Evolutionary conservation across 441 rosid genomes (phyloP), one percentile per base, ranked within the genome.

Genomic region (Biscutella auriculata): DNA sequence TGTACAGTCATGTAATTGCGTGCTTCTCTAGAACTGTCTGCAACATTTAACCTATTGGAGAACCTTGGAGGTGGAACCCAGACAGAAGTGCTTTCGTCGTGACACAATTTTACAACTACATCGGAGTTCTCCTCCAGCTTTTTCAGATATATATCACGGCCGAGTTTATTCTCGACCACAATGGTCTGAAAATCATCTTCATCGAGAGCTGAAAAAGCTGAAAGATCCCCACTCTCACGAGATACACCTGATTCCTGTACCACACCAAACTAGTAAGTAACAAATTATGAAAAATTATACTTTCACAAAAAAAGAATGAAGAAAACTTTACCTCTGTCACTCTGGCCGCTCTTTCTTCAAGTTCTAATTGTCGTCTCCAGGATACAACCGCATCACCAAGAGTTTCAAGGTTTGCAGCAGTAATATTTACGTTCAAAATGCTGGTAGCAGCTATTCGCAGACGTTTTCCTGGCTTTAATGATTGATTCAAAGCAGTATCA

Each of bases 1-100:
- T 83, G 87, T 51, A 95, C 66, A 67, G 78, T 85, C 70, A 86
- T 71, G 61, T 81, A 95, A 74, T 72, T 72, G 60, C 81, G 92
- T 63, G 92, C 69, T 72, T 88, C 97, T 83, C 83, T 79, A 55
- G 79, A 77, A 76, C 78, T 84, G 74, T 95, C 90, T 40, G 87
- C 82, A 71, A 84, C 79, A 72, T 83, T 88, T 68, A 91, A 66
- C 68, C 86, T 78, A 73, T 95, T 94, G 14, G 91, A 82, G 71
- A 95, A 90, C 74, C 95, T 84, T 44, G 95, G 88, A 62, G 99
- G 97, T 67, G 97, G 99, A 75, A 94, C 79, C 97, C 97, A 88
- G 35, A 90, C 78, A 66, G 83, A 72, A 49, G 77, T 51, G 40
- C 55, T 68, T 50, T 82, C 82, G 60, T 79, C 80, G 73, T 84